A percentile compares a stretch with the other conserved stretches of the same genome.
Evolutionary conservation across 2,329 filamentous ascomycete genomes (phyloP).

Genomic region (Venturia nashicola): DNA sequence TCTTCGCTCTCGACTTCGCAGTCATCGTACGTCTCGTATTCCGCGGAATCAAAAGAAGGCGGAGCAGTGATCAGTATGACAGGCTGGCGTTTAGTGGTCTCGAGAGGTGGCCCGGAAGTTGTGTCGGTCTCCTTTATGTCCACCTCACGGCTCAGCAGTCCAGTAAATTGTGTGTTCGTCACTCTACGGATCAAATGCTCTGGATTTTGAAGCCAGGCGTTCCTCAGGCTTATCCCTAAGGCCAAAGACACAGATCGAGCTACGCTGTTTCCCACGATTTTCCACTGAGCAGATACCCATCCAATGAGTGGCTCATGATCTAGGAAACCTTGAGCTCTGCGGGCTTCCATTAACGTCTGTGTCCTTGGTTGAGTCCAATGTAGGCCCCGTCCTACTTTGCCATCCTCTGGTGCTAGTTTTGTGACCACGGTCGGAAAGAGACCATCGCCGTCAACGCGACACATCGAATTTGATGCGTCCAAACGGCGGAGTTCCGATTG

Average conservation of each 20-base stretch:
- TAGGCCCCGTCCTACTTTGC: slow-evolving; percentile 40
- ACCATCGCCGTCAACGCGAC: slow-evolving; percentile 26
- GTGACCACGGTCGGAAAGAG: slow-evolving; percentile 57
- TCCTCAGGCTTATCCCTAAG: slow-evolving; percentile 50
- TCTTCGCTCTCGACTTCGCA: not conserved
- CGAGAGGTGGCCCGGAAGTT: not conserved
- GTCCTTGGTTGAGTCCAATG: slow-evolving; percentile 56
- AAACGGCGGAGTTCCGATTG: not conserved
- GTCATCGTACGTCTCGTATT: not conserved
- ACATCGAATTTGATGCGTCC: not conserved
- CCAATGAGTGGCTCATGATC: slow-evolving; percentile 63
- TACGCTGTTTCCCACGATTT: slow-evolving; percentile 66
- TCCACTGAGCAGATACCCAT: slow-evolving; percentile 40
- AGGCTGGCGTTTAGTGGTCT: not conserved
- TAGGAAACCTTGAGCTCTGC: slow-evolving; percentile 56
- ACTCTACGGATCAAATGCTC: not conserved
- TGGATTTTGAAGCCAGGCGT: slow-evolving; percentile 35
- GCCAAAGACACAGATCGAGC: slow-evolving; percentile 55
- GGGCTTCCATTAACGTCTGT: slow-evolving; percentile 52
- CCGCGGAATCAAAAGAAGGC: not conserved
- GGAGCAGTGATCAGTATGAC: not conserved
- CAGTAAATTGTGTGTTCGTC: not conserved
- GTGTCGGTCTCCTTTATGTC: not conserved
- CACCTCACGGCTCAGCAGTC: not conserved
- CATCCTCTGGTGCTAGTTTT: slow-evolving; percentile 35